Evolutionary conservation across 768 basidiomycete species (phyloP), one percentile per base, ranked within the genome.

Genomic region (Auriscalpium microsporum): DNA sequence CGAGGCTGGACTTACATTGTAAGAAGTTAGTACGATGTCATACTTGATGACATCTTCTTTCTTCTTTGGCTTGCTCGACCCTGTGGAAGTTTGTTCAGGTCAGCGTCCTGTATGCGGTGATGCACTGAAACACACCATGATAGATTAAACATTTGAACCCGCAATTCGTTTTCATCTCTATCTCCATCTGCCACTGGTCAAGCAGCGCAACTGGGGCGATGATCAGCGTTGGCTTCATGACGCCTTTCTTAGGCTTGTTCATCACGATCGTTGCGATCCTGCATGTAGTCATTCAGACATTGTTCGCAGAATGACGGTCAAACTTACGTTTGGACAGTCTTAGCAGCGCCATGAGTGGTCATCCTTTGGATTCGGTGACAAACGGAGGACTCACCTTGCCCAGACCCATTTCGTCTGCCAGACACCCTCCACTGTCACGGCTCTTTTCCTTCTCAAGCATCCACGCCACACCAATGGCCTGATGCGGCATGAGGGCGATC

Each of bases 401-500:
- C 10, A 86, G 74, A 52, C 85, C 85, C 62, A 75, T 75, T 54
- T 72, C 71, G 48, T 72, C 71, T 4, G 64, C 63, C 45, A 72
- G 50, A 45, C 62, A 61, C 8, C 72, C 71, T n/a, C 71, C 71
- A 36, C 62, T 65, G 42, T 60, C 44, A 6, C 21, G 6, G 13
- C 62, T 51, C 51, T 56, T 69, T 67, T 76, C 60, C 55, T 69
- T 63, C 35, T 72, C 65, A 9, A 73, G 48, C 72, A 78, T 75
- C 73, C 76, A 80, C 5, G 64, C 65, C 6, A 72, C 71, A 10
- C 67, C 79, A 50, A 89, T 78, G 16, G 77, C 71, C 61, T 87
- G 83, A 65, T 88, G 87, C 10, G 86, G 76, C 81, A 88, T 81
- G 37, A 88, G 68, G 0, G 76, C 66, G 23, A 87, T 72, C 14